These are phyloP conservation scores for Cutaneotrichosporon mucoides DNA, from an alignment of 1,284 basidiomycete genomes.

Conservation along the genomic window DNA sequence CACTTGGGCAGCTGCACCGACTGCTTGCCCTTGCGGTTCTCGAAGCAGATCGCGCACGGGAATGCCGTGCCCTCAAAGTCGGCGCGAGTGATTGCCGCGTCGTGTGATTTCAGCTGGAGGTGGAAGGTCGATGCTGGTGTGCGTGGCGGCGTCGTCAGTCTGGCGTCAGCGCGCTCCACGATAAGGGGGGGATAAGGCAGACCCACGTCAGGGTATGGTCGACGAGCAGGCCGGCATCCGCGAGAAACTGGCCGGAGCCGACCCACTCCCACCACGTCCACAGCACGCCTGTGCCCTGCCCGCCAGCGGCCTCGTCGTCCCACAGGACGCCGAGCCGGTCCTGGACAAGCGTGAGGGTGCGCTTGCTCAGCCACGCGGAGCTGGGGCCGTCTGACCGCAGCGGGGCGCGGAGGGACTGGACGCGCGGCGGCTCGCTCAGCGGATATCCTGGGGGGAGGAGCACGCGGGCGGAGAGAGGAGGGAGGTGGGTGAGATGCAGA, in stretches of 20 bases:
- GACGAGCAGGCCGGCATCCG: constrained; percentile 20
- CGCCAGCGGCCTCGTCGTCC: not conserved
- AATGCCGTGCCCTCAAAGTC: constrained; percentile 40
- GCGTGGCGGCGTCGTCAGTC: not conserved
- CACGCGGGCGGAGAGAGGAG: constrained; percentile 27
- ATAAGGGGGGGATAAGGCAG: no score
- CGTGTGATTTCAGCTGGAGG: constrained; percentile 33
- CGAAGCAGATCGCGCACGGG: constrained; percentile 47
- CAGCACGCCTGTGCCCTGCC: constrained; percentile 16
- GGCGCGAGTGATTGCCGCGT: constrained; percentile 28
- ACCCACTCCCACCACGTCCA: constrained; percentile 49
- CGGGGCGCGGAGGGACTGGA: constrained; percentile 9
- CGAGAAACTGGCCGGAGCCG: constrained; percentile 30
- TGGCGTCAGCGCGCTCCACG: not conserved
- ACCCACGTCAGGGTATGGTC: constrained; percentile 1
- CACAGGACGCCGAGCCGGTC: constrained; percentile 16
- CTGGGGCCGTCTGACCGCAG: constrained; percentile 3
- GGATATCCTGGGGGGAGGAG: constrained; percentile 34
- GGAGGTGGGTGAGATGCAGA: constrained; percentile 29
- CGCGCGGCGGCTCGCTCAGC: constrained; percentile 12
- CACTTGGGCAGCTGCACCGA: constrained; percentile 40
- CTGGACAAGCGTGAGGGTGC: not conserved
- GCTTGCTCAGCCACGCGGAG: constrained; percentile 26
- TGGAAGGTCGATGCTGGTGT: constrained; percentile 27
- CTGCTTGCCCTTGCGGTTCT: constrained; percentile 41